phyloP scores from a whole-genome alignment of 495 filamentous ascomycete species.

The Hyaloscypha finlandica region DNA sequence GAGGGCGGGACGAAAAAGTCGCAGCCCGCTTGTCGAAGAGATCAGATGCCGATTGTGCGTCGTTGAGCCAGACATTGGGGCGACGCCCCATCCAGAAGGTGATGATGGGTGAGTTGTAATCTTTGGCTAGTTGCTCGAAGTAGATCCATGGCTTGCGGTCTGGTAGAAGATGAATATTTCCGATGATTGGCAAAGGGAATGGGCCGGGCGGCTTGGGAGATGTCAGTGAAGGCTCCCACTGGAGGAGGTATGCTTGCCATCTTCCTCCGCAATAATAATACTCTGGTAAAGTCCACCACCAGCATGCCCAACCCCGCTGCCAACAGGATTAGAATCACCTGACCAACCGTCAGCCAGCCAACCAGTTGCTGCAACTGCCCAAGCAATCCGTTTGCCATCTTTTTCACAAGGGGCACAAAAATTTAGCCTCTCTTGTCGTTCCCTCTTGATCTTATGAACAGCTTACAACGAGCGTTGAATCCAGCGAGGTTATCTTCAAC shows the following conservation, averaged over 20 bases:
- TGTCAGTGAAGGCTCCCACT: background rate
- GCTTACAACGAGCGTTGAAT: background rate
- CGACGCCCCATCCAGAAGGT: conserved; percentile 65
- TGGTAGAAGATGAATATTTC: conserved; percentile 60
- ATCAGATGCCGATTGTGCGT: conserved; percentile 59
- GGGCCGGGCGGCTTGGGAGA: conserved; percentile 57
- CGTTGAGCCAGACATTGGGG: conserved; percentile 68
- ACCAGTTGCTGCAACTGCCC: background rate
- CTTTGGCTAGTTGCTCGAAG: conserved; percentile 60
- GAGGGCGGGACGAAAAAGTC: conserved; percentile 55
- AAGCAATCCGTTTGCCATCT: background rate
- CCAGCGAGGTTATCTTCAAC: background rate
- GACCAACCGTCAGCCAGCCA: background rate
- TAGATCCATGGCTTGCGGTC: conserved; percentile 64
- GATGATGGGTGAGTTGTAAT: conserved; percentile 54
- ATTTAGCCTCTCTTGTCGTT: background rate
- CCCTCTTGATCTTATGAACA: background rate
- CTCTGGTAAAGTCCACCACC: conserved; percentile 5
- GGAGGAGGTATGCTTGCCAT: conserved; percentile 1
- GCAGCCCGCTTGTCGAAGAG: conserved; percentile 58
- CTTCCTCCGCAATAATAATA: conserved; percentile 4
- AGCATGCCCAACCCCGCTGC: background rate
- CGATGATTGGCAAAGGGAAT: conserved; percentile 48
- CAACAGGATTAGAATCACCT: background rate
- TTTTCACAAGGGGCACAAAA: background rate